Evolutionary conservation across 495 filamentous ascomycete genomes (phyloP).

Genomic region (Aspergillus egyptiacus): DNA sequence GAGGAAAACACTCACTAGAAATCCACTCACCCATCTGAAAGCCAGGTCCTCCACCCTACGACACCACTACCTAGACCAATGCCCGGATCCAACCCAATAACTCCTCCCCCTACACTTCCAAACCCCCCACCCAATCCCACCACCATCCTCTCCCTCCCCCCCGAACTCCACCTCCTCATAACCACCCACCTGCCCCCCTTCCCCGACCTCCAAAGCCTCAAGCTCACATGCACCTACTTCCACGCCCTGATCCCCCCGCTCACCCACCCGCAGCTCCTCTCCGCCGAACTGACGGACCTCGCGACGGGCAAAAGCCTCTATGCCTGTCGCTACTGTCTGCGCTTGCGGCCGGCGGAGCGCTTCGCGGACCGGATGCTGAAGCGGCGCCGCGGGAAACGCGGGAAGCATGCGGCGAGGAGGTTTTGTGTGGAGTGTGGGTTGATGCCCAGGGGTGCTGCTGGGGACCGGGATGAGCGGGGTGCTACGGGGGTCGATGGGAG

Average conservation of each 20-base stretch:
- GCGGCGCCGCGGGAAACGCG: constrained; percentile 20
- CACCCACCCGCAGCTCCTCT: constrained; percentile 25
- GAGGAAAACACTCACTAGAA: no score
- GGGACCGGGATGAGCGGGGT: constrained; percentile 30
- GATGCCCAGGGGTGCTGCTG: constrained; percentile 19
- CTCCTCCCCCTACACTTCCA: no score
- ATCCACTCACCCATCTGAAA: no score
- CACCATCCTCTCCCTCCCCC: constrained; percentile 47
- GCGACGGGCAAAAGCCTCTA: constrained; percentile 26
- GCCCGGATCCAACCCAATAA: no score
- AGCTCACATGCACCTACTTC: constrained; percentile 37
- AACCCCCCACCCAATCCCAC: no score
- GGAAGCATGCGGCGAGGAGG: constrained; percentile 21
- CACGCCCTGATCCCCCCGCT: constrained; percentile 20
- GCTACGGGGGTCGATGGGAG: no score
- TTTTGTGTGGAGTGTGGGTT: constrained; percentile 37
- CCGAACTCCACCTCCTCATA: constrained; percentile 53
- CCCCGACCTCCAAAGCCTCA: constrained; percentile 51
- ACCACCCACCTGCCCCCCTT: constrained; percentile 49
- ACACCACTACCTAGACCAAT: no score
- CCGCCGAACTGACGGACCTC: constrained; percentile 22
- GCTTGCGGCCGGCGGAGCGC: constrained; percentile 21
- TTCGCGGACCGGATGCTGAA: constrained; percentile 33
- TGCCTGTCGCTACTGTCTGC: constrained; percentile 35
- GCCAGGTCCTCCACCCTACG: no score